These are phyloP conservation scores for Boletus reticuloceps DNA, from an alignment of 768 basidiomycete species.

Conservation along the genomic window DNA sequence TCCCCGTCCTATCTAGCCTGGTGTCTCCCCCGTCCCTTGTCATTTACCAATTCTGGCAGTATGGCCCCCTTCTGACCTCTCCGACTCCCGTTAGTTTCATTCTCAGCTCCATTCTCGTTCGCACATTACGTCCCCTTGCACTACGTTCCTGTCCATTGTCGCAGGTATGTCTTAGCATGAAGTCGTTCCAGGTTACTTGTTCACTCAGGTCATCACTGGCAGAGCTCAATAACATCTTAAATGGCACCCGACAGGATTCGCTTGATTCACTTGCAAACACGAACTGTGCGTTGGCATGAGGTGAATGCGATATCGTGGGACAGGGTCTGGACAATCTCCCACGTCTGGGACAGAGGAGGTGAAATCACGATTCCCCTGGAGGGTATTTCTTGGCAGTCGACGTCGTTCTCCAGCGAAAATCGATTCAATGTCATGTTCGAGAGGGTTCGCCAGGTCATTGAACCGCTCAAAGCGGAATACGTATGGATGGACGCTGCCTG, in stretches of 20 bases:
- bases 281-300: background rate
- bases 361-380: background rate
- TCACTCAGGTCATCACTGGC: background rate
- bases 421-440: slow-evolving; percentile 4
- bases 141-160: background rate
- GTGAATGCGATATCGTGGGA: slow-evolving; percentile 1
- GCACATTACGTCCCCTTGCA: background rate
- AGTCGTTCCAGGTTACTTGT: background rate
- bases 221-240: background rate
- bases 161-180: background rate
- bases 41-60: no score
- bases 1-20: no score
- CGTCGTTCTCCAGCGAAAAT: slow-evolving; percentile 1
- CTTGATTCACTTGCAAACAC: background rate
- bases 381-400: slow-evolving; percentile 1
- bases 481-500: slow-evolving; percentile 13
- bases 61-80: no score
- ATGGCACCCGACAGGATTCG: background rate
- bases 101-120: background rate
- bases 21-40: background rate
- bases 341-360: slow-evolving; percentile 3
- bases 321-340: slow-evolving; percentile 8
- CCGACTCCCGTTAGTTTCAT: background rate
- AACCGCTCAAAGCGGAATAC: background rate
- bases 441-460: background rate